phyloP scores from a whole-genome alignment of 2,329 filamentous ascomycete species.

The Paraphoma chrysanthemicola region DNA sequence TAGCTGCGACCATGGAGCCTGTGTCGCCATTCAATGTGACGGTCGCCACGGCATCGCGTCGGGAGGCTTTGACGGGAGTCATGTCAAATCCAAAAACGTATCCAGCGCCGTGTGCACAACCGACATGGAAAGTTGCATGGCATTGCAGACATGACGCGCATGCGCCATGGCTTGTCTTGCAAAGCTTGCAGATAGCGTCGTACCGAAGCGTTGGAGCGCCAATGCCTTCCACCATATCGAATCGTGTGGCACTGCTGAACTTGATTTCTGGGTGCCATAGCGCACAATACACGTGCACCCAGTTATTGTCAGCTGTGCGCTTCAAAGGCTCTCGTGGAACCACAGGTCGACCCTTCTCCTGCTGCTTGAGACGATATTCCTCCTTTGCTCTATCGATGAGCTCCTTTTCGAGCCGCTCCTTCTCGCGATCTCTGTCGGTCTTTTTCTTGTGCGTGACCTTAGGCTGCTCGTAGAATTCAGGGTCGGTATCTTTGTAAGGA shows the following conservation, averaged over 20 bases:
- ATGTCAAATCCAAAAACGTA: slow-evolving; percentile 91
- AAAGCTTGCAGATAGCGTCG: slow-evolving; percentile 82
- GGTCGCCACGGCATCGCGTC: slow-evolving; percentile 79
- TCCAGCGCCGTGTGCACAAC: slow-evolving; percentile 84
- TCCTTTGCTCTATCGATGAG: slow-evolving; percentile 79
- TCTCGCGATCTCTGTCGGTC: slow-evolving; percentile 87
- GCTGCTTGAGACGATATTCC: slow-evolving; percentile 82
- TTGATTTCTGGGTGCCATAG: slow-evolving; percentile 92
- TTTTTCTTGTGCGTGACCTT: slow-evolving; percentile 87
- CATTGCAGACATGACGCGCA: slow-evolving; percentile 85
- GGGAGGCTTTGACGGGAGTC: slow-evolving; percentile 84
- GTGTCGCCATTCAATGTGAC: slow-evolving; percentile 82
- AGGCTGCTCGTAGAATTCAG: slow-evolving; percentile 83
- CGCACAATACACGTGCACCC: slow-evolving; percentile 95
- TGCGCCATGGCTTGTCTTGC: slow-evolving; percentile 77
- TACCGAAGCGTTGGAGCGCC: slow-evolving; percentile 75
- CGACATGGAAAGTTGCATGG: slow-evolving; percentile 77
- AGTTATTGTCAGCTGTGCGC: slow-evolving; percentile 94
- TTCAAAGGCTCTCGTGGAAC: slow-evolving; percentile 91
- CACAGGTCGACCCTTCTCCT: slow-evolving; percentile 80
- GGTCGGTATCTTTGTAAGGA: slow-evolving; percentile 79
- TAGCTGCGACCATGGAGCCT: slow-evolving; percentile 80
- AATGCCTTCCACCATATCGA: slow-evolving; percentile 90
- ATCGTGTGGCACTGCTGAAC: slow-evolving; percentile 81
- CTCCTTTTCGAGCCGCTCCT: slow-evolving; percentile 85